These are phyloP conservation scores for Exophiala alcalophila DNA, from an alignment of 2,329 filamentous ascomycete species.

Conservation along the genomic window DNA sequence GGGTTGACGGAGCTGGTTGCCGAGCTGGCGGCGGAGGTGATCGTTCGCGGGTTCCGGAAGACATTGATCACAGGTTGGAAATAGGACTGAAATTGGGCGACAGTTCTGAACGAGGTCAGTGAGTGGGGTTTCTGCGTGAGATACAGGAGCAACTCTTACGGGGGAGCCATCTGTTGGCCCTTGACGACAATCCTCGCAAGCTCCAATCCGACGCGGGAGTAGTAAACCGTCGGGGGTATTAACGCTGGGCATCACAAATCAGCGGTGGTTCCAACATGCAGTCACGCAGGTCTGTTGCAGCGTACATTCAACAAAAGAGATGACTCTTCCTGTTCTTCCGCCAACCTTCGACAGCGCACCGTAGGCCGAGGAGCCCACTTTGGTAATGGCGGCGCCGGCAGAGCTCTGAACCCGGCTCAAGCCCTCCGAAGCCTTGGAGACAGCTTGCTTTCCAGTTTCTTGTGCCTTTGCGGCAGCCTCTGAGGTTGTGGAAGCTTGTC, in stretches of 20 bases:
- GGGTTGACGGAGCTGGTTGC: slow-evolving; percentile 57
- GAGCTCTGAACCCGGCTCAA: slow-evolving; percentile 77
- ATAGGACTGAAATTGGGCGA: slow-evolving; percentile 81
- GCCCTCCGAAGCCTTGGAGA: slow-evolving; percentile 71
- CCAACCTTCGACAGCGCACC: slow-evolving; percentile 72
- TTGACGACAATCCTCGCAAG: slow-evolving; percentile 82
- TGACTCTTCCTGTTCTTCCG: slow-evolving; percentile 74
- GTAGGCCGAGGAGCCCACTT: slow-evolving; percentile 65
- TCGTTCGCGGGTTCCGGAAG: slow-evolving; percentile 66
- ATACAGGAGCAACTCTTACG: slow-evolving; percentile 62
- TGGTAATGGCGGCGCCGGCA: slow-evolving; percentile 72
- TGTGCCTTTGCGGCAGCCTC: slow-evolving; percentile 47
- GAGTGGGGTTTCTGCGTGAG: slow-evolving; percentile 8
- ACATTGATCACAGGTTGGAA: slow-evolving; percentile 72
- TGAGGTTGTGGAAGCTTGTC: slow-evolving; percentile 47
- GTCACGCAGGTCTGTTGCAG: background rate
- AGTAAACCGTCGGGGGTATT: slow-evolving; percentile 85
- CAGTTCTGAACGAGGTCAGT: slow-evolving; percentile 13
- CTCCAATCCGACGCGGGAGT: slow-evolving; percentile 84
- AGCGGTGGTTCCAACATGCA: slow-evolving; percentile 28
- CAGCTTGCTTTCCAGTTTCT: slow-evolving; percentile 42
- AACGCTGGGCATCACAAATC: slow-evolving; percentile 61
- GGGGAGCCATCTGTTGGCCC: slow-evolving; percentile 86
- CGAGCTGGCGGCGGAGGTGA: slow-evolving; percentile 43
- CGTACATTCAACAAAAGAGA: slow-evolving; percentile 85